Evolutionary conservation across 495 filamentous ascomycete genomes (phyloP).

Genomic region (Neurospora tetrasperma): DNA sequence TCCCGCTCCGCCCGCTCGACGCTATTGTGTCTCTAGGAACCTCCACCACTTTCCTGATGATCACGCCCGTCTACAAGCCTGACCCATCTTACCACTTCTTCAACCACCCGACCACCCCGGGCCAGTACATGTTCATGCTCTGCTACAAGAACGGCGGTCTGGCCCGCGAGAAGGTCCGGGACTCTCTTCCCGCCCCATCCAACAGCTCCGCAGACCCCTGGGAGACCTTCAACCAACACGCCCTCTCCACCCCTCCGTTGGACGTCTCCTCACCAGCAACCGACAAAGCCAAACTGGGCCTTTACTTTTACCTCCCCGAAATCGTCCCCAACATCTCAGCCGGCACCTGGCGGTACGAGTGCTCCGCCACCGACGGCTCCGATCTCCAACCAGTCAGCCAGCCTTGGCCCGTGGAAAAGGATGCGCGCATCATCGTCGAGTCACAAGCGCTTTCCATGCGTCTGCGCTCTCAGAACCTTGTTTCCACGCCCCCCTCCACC

Average conservation of each 20-base stretch:
- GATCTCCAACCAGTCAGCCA: conserved; percentile 35
- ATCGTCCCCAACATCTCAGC: conserved; percentile 83
- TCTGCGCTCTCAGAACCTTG: conserved; percentile 66
- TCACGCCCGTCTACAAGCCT: conserved; percentile 77
- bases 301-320: conserved; percentile 91
- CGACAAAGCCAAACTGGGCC: conserved; percentile 65
- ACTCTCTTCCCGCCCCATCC: conserved; percentile 40
- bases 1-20: conserved; percentile 76
- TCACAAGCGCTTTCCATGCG: conserved; percentile 85
- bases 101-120: conserved; percentile 74
- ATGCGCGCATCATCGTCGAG: conserved; percentile 86
- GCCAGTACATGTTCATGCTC: conserved; percentile 96
- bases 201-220: conserved; percentile 43
- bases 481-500: conserved; percentile 39
- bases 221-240: conserved; percentile 65
- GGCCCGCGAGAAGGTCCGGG: conserved; percentile 79
- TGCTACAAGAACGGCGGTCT: conserved; percentile 98
- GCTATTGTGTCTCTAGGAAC: conserved; percentile 93
- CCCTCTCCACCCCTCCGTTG: conserved; percentile 54
- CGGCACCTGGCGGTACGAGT: conserved; percentile 78
- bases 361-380: conserved; percentile 38
- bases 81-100: conserved; percentile 84
- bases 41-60: conserved; percentile 95
- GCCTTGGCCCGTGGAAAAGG: conserved; percentile 39
- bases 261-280: conserved; percentile 38